A percentile compares a stretch with the other conserved stretches of the same genome.
These are phyloP conservation scores for Podila minutissima DNA, from an alignment of 192 early-diverging fungal species.

Conservation along the genomic window DNA sequence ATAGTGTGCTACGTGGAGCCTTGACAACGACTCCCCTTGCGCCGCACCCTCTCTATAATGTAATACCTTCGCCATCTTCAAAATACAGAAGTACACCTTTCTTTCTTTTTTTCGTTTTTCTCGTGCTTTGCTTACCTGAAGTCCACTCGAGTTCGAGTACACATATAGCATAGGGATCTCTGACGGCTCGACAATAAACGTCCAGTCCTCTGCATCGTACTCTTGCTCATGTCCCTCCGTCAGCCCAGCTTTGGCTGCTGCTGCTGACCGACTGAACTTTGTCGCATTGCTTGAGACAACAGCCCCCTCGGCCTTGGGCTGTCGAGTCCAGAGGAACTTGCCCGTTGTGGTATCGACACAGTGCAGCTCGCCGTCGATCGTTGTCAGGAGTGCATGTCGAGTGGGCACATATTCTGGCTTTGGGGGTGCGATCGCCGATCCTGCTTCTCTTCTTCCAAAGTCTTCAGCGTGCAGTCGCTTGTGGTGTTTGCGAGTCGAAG, in stretches of 20 bases:
- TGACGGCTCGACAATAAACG: conserved; percentile 80
- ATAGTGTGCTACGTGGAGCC: conserved; percentile 27
- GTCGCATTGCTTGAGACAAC: conserved; percentile 52
- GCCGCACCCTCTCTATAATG: no score
- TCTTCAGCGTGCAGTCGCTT: background rate
- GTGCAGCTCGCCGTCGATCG: conserved; percentile 79
- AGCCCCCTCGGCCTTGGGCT: conserved; percentile 58
- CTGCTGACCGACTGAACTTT: conserved; percentile 8
- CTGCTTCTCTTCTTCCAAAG: background rate
- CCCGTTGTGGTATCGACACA: conserved; percentile 68
- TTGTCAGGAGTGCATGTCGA: conserved; percentile 69
- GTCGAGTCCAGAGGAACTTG: conserved; percentile 68
- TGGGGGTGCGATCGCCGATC: background rate
- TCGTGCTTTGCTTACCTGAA: conserved; percentile 60
- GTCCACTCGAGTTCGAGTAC: conserved; percentile 57
- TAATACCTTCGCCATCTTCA: no score
- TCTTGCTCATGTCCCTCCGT: conserved; percentile 9
- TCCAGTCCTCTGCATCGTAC: conserved; percentile 51
- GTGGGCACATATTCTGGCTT: conserved; percentile 14
- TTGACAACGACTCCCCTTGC: background rate
- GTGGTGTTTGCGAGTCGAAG: background rate
- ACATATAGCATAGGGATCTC: conserved; percentile 75
- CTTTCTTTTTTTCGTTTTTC: background rate
- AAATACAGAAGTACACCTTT: no score
- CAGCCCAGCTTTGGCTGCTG: background rate